phyloP scores from a whole-genome alignment of 2,329 filamentous ascomycete species.

The Chaetomium sp. region DNA sequence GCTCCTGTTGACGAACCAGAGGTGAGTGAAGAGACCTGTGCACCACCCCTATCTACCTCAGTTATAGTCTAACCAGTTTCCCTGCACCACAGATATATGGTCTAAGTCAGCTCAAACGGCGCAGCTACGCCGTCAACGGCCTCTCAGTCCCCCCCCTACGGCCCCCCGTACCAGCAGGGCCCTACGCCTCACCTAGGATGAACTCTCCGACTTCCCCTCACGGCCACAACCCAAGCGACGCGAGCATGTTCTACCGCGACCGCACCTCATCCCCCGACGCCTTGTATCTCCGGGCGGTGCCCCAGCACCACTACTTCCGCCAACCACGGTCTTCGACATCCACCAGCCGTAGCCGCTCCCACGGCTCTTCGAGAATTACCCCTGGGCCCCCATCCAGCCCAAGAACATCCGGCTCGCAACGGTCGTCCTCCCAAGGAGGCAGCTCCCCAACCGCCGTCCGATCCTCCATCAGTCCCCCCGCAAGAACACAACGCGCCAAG shows the following conservation, averaged over 20 bases:
- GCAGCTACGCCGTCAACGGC: not conserved
- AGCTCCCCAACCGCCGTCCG: not conserved
- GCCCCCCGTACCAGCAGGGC: not conserved
- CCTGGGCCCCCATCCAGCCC: not conserved
- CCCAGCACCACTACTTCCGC: constrained; percentile 9
- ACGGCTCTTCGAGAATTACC: not conserved
- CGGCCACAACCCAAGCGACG: constrained; percentile 4
- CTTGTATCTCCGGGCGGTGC: not conserved
- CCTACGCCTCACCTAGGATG: not conserved
- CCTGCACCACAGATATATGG: not conserved
- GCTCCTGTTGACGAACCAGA: not conserved
- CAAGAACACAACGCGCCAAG: not conserved
- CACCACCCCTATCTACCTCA: not conserved
- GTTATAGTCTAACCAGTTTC: not conserved
- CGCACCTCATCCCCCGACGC: not conserved
- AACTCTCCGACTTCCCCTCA: not conserved
- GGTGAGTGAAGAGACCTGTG: not conserved
- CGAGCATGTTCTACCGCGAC: constrained; percentile 5
- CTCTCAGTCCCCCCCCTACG: not conserved
- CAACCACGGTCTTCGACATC: not conserved
- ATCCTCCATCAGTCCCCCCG: not conserved
- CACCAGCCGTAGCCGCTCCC: not conserved
- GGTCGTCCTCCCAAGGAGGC: not conserved
- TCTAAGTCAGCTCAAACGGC: constrained; percentile 11
- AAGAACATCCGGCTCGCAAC: not conserved